phyloP scores from a whole-genome alignment of 495 filamentous ascomycete genomes.

The Penicillium longicatenatum region DNA sequence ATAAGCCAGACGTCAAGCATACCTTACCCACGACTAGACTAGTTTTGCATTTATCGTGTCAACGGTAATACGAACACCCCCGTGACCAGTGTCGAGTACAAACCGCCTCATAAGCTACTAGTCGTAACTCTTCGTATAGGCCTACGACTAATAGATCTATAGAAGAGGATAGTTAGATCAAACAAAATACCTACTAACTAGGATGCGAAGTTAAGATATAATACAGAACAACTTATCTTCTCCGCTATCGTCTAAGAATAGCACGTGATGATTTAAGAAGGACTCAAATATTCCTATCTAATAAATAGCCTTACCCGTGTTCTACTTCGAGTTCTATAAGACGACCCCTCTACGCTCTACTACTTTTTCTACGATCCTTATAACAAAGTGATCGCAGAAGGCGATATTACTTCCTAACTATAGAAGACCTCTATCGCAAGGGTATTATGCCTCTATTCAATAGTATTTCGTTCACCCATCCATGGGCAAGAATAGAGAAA shows the following conservation, averaged over 20 bases:
- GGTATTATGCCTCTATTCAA: constrained; percentile 31
- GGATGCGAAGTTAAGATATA: constrained; percentile 27
- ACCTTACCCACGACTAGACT: constrained; percentile 15
- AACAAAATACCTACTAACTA: constrained; percentile 25
- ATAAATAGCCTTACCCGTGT: constrained; percentile 33
- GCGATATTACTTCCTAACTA: neutral
- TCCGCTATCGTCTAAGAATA: constrained; percentile 6
- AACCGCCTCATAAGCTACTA: constrained; percentile 40
- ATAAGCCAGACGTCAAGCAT: constrained; percentile 2
- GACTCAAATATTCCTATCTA: constrained; percentile 32
- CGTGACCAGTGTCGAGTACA: constrained; percentile 35
- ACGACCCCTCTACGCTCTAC: constrained; percentile 38
- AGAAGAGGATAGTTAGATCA: constrained; percentile 20
- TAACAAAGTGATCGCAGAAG: constrained; percentile 24
- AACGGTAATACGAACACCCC: constrained; percentile 24
- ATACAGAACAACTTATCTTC: neutral
- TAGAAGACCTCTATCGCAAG: constrained; percentile 24
- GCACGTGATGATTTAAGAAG: constrained; percentile 35
- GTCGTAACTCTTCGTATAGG: constrained; percentile 27
- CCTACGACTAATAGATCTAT: constrained; percentile 28
- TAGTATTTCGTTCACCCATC: constrained; percentile 24
- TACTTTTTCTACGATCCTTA: constrained; percentile 41
- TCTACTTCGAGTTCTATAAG: constrained; percentile 32
- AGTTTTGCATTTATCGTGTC: constrained; percentile 27
- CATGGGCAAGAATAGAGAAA: constrained; percentile 38